phyloP scores from a whole-genome alignment of 305 asterid genomes.

The Fraxinus ornus region DNA sequence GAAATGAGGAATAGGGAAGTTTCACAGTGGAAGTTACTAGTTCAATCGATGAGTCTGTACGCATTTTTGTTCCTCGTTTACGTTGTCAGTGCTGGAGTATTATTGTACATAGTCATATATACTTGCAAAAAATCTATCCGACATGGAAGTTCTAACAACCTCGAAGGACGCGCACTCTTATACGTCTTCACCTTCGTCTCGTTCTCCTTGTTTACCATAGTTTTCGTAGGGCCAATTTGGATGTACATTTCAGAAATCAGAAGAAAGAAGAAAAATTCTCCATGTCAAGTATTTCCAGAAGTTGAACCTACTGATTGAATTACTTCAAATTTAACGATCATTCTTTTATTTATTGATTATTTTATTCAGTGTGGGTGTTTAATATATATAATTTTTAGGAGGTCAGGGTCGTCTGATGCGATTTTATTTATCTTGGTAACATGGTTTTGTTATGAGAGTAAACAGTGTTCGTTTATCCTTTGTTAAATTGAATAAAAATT shows the following conservation, averaged over 20 bases:
- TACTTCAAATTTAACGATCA: not conserved
- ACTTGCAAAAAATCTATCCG: not conserved
- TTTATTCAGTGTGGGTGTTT: not conserved
- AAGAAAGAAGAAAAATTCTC: not conserved
- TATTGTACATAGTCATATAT: not conserved
- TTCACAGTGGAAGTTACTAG: not conserved
- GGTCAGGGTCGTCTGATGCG: not conserved
- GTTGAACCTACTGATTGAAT: not conserved
- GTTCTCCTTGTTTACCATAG: not conserved
- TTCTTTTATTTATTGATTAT: not conserved
- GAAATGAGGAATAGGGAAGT: not conserved
- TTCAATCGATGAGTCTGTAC: not conserved
- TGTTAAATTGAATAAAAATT: too few relatives aligned
- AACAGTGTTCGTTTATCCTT: not conserved
- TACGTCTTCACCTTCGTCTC: not conserved
- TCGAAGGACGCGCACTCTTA: not conserved
- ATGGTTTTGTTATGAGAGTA: not conserved
- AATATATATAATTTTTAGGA: not conserved
- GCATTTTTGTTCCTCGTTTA: not conserved
- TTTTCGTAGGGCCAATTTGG: not conserved
- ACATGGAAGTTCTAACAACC: not conserved
- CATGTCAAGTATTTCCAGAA: not conserved
- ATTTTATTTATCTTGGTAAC: not conserved
- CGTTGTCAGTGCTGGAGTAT: not conserved
- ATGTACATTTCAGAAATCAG: not conserved